Percentiles rank a stretch among this genome's conserved stretches.
Conservation (phyloP, 768 basidiomycete genomes). For the Coprinopsis marcescibilis region DNA sequence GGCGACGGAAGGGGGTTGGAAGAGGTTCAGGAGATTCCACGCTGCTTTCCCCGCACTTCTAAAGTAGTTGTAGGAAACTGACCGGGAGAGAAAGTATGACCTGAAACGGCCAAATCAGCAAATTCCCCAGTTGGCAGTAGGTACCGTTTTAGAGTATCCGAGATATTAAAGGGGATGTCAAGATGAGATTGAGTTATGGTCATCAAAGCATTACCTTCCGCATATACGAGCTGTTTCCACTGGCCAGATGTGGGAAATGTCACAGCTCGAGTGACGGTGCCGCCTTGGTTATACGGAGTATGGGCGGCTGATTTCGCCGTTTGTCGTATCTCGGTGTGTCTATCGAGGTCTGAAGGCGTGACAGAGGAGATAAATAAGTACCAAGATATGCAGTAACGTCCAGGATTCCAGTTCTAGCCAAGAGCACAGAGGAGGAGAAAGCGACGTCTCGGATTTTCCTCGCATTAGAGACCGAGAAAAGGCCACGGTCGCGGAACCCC, state of each 20-base stretch:
- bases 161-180: not conserved
- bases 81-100: not conserved
- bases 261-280: not conserved
- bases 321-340: no score
- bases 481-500: not conserved
- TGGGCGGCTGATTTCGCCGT: no score
- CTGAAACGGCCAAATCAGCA: not conserved
- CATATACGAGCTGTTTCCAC: not conserved
- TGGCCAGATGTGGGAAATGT: not conserved
- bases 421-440: not conserved
- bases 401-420: no score
- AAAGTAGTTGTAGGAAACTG: not conserved
- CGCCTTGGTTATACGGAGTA: no score
- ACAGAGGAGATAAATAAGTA: no score
- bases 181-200: not conserved
- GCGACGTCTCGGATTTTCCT: not conserved
- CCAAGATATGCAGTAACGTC: no score
- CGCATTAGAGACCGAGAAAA: constrained; percentile 2
- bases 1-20: not conserved
- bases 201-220: not conserved
- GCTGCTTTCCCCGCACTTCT: not conserved
- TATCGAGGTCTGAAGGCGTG: no score
- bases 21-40: not conserved
- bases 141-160: constrained; percentile 4
- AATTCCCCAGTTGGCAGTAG: not conserved